A percentile compares a stretch with the other conserved stretches of the same genome.
Evolutionary conservation across 768 basidiomycete genomes (phyloP).

Genomic region (Mycena latifolia): DNA sequence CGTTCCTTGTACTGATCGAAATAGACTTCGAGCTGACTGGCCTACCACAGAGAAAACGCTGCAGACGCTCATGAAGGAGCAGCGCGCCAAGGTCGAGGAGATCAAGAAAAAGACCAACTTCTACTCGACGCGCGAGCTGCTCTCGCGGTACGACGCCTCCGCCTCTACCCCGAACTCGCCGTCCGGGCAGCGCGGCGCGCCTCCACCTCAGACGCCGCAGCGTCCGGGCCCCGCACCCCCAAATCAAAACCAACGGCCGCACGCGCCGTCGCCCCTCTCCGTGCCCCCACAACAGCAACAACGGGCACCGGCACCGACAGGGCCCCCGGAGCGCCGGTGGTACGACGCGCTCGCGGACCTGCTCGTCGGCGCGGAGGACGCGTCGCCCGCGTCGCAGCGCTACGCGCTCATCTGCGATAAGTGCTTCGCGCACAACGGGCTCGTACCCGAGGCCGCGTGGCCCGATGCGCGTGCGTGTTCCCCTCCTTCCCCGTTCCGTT

Average conservation of each 20-base stretch:
- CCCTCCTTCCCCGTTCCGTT: background rate
- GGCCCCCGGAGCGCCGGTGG: slow-evolving; percentile 78
- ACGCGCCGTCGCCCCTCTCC: no score
- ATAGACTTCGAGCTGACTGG: no score
- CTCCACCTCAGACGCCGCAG: slow-evolving; percentile 1
- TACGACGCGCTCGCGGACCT: slow-evolving; percentile 92
- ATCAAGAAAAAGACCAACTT: slow-evolving; percentile 99
- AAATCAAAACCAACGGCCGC: no score
- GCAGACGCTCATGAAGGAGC: slow-evolving; percentile 77
- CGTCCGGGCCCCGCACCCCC: background rate
- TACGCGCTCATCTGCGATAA: slow-evolving; percentile 92
- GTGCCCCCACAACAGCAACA: no score
- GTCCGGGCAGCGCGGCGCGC: background rate
- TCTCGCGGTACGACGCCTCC: slow-evolving; percentile 86
- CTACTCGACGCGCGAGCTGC: slow-evolving; percentile 89
- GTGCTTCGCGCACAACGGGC: slow-evolving; percentile 90
- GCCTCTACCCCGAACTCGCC: background rate
- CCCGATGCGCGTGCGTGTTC: slow-evolving; percentile 72
- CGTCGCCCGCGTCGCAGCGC: slow-evolving; percentile 55
- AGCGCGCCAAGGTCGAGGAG: slow-evolving; percentile 90
- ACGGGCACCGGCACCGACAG: slow-evolving; percentile 59
- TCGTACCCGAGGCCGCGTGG: slow-evolving; percentile 87
- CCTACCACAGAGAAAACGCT: slow-evolving; percentile 87
- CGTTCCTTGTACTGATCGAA: no score
- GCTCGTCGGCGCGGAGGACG: slow-evolving; percentile 81